Evolutionary conservation across 306 rosid genomes (phyloP), one percentile per base, ranked within the genome.

Genomic region (Biancaea sappan): DNA sequence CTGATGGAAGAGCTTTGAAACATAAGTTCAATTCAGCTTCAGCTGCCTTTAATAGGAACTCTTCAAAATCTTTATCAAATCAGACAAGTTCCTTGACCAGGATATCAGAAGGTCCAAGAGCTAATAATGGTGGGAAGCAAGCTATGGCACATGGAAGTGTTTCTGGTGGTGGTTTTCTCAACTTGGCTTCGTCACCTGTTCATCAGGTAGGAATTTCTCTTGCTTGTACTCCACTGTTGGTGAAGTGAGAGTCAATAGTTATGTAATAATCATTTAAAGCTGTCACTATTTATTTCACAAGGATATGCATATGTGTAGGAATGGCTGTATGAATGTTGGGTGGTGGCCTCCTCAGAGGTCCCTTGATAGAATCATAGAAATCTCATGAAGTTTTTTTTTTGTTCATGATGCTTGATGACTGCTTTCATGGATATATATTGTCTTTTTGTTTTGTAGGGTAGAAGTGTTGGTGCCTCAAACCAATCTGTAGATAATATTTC

Each of bases 1-100:
- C 88, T 59, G 95, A 85, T 66, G 92, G 82, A 78, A 82, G 94
- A 81, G 90, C 87, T 82, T 66, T 77, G 69, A 89, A 89, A 78
- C 86, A 78, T 56, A 86, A 80, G 80, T 67, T 81, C 66, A 79
- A 79, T 81, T 86, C 92, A 62, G 78, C 86, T 82, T 81, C 90
- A 61, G 96, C 89, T 74, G 79, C 77, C 77, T 78, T 89, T 78
- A 66, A 82, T 75, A 86, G 87, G 83, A 87, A 88, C 76, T 75
- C 89, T 22, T 57, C 87, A 21, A 89, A 84, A 79, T 62, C 77
- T 41, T 58, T 84, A 52, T 81, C 88, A 58, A 82, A 80, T 85
- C 90, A 84, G 79, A 70, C 81, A 24, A 89, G 83, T 80, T 82
- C 96, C 72, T 51, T 86, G 77, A 63, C 89, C 76, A 85, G 83